Conservation (phyloP, 441 rosid species). For the Gossypium laxum region DNA sequence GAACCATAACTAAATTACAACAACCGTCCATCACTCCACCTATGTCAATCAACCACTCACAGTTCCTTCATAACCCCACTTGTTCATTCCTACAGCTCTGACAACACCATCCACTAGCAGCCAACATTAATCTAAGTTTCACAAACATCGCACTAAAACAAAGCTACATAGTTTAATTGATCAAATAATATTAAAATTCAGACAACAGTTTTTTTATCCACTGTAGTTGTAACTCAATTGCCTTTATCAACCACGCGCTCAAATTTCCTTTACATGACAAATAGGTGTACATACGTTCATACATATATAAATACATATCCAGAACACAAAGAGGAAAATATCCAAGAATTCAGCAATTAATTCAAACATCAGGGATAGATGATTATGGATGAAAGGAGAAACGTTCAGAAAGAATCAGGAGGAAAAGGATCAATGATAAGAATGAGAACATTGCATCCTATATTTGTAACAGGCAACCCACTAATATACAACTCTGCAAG, state of each 20-base stretch:
- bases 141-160: background rate
- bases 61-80: background rate
- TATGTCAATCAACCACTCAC: background rate
- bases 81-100: background rate
- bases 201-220: background rate
- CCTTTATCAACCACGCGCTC: background rate
- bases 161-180: background rate
- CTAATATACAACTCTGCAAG: background rate
- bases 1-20: background rate
- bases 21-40: background rate
- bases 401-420: background rate
- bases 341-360: background rate
- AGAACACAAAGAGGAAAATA: conserved; percentile 1
- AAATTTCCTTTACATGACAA: background rate
- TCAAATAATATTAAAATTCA: background rate
- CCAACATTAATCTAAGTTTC: background rate
- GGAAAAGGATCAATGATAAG: background rate
- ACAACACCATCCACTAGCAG: background rate
- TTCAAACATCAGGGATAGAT: background rate
- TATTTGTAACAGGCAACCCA: background rate
- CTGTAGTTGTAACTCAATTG: background rate
- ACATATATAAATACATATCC: background rate
- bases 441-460: background rate
- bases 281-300: background rate
- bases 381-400: background rate